Evolutionary conservation across 192 early-diverging fungal species (phyloP).

Genomic region (Backusella morwellensis): DNA sequence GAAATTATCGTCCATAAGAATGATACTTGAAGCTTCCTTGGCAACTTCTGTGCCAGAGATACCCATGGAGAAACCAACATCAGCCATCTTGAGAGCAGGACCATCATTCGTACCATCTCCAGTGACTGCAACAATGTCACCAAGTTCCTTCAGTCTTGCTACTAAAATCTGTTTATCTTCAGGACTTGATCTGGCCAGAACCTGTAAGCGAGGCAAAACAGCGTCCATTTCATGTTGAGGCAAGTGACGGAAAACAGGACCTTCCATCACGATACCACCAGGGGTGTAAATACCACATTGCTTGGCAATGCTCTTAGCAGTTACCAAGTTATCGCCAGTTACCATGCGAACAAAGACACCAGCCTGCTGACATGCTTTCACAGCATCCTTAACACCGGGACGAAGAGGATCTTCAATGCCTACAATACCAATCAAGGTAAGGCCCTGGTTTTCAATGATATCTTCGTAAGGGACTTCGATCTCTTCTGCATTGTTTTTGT

Average conservation of each 20-base stretch:
- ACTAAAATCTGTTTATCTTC: constrained; percentile 97
- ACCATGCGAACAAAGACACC: constrained; percentile 98
- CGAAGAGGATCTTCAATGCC: constrained; percentile 98
- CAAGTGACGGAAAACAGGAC: constrained; percentile 88
- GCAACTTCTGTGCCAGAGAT: constrained; percentile 99
- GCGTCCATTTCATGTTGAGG: constrained; percentile 83
- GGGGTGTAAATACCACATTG: constrained; percentile 90
- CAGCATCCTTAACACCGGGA: constrained; percentile 91
- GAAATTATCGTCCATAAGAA: constrained; percentile 99
- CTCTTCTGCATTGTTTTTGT: constrained; percentile 15
- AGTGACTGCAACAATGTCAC: constrained; percentile 97
- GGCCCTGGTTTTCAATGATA: constrained; percentile 45
- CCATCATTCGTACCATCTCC: constrained; percentile 99
- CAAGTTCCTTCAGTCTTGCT: constrained; percentile 78
- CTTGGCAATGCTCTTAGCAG: constrained; percentile 91
- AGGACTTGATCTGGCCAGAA: constrained; percentile 92
- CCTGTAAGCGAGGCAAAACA: constrained; percentile 91
- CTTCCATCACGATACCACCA: constrained; percentile 93
- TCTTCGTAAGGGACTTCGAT: constrained; percentile 57
- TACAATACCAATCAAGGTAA: constrained; percentile 85
- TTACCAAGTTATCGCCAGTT: constrained; percentile 94
- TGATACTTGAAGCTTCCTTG: constrained; percentile 98
- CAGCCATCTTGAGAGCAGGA: constrained; percentile 88
- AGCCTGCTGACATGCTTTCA: constrained; percentile 82
- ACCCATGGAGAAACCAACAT: constrained; percentile 99